A percentile compares a stretch with the other conserved stretches of the same genome.
Evolutionary conservation across 441 rosid genomes (phyloP).

Genomic region (Breynia disticha): DNA sequence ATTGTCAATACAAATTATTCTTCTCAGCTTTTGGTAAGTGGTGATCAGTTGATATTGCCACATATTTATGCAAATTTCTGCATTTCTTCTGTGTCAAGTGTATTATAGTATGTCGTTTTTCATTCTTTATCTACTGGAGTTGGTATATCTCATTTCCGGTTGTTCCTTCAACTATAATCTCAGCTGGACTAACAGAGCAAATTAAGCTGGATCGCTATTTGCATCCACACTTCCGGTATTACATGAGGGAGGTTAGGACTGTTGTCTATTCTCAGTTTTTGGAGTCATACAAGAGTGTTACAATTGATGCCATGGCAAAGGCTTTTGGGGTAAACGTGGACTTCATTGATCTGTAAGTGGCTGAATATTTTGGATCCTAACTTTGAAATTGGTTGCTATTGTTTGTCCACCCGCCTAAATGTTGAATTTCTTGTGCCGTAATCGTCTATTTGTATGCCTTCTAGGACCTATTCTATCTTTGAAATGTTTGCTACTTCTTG

Average conservation of each 20-base stretch:
- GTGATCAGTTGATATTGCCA: neutral
- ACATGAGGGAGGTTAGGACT: constrained; percentile 96
- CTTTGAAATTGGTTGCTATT: neutral
- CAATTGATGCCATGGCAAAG: constrained; percentile 94
- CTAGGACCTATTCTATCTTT: no score
- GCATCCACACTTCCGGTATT: constrained; percentile 93
- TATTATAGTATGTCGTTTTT: neutral
- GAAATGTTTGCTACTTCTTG: neutral
- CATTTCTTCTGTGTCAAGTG: neutral
- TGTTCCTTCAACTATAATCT: constrained; percentile 16
- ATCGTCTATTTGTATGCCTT: no score
- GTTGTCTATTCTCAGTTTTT: constrained; percentile 90
- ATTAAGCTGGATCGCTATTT: constrained; percentile 85
- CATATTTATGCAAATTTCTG: no score
- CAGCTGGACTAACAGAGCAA: constrained; percentile 87
- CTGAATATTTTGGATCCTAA: constrained; percentile 2
- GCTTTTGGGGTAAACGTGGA: constrained; percentile 93
- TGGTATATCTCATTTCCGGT: constrained; percentile 7
- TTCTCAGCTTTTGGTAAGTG: constrained; percentile 88
- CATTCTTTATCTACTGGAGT: neutral
- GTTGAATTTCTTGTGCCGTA: no score
- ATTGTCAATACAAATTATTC: constrained; percentile 84
- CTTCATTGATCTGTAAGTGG: constrained; percentile 84
- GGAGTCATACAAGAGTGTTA: constrained; percentile 94
- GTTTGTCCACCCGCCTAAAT: no score